phyloP scores from a whole-genome alignment of 2,329 filamentous ascomycete genomes.

The Fusarium dlaminii region DNA sequence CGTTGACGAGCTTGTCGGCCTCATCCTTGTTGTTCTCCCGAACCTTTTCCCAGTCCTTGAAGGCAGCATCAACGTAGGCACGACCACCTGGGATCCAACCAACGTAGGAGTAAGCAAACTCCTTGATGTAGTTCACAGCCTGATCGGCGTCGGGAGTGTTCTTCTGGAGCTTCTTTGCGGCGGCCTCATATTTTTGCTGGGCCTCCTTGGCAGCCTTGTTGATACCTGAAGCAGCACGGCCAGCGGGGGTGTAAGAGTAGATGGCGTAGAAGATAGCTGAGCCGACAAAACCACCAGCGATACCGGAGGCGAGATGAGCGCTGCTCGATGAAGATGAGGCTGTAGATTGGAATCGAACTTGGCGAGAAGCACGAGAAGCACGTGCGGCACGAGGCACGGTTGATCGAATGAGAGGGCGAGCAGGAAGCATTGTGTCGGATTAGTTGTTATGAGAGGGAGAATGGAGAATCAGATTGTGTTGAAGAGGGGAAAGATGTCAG shows the following conservation, averaged over 20 bases:
- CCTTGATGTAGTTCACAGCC: conserved; percentile 71
- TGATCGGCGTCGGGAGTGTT: conserved; percentile 73
- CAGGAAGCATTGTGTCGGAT: conserved; percentile 43
- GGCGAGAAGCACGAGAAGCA: conserved; percentile 38
- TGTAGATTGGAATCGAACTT: conserved; percentile 55
- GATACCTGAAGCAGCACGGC: conserved; percentile 52
- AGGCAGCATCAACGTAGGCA: conserved; percentile 73
- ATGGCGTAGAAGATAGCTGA: conserved; percentile 54
- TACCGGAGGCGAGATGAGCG: conserved; percentile 52
- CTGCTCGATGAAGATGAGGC: conserved; percentile 34
- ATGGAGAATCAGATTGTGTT: neutral
- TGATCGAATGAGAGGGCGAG: conserved; percentile 44
- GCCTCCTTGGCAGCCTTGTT: conserved; percentile 63
- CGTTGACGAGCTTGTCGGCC: conserved; percentile 72
- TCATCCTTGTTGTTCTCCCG: conserved; percentile 74
- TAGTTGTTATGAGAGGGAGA: neutral
- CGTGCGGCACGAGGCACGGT: conserved; percentile 43
- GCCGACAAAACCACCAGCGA: conserved; percentile 56
- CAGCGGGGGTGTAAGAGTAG: conserved; percentile 57
- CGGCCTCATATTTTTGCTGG: conserved; percentile 67
- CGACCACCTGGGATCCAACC: conserved; percentile 76
- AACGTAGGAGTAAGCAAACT: conserved; percentile 74
- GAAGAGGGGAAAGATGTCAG: neutral
- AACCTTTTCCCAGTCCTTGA: conserved; percentile 75
- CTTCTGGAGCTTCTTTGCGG: conserved; percentile 68